A percentile compares a stretch with the other conserved stretches of the same genome.
Conservation (phyloP, 2,329 filamentous ascomycete species). For the Aspergillus unguis region DNA sequence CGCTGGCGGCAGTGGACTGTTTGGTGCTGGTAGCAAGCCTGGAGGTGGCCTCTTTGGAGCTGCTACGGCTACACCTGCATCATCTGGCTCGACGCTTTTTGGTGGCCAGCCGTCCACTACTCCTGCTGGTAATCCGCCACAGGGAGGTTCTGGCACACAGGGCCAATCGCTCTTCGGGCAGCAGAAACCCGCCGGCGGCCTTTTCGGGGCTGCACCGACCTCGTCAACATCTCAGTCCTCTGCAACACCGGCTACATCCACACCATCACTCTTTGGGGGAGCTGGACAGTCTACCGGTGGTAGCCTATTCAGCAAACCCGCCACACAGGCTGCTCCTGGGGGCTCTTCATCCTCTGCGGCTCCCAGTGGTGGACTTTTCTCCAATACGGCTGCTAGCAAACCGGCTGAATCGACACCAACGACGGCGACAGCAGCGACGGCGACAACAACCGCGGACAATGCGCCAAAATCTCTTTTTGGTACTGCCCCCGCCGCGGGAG, state of each 20-base stretch:
- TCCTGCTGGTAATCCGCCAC: constrained; percentile 11
- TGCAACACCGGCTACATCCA: background rate
- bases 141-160: constrained; percentile 5
- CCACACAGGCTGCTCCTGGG: constrained; percentile 25
- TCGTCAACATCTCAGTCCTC: background rate
- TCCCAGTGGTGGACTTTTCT: background rate
- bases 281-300: constrained; percentile 26
- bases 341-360: constrained; percentile 13
- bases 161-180: constrained; percentile 8
- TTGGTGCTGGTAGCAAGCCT: constrained; percentile 3
- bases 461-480: constrained; percentile 31
- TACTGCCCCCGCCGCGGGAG: constrained; percentile 6
- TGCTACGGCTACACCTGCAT: constrained; percentile 9
- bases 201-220: constrained; percentile 3
- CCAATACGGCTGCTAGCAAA: constrained; percentile 30
- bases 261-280: constrained; percentile 15
- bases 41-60: constrained; percentile 6
- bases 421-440: constrained; percentile 21
- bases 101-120: constrained; percentile 9
- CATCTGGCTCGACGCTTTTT: constrained; percentile 6
- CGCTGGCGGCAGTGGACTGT: constrained; percentile 23
- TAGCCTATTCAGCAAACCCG: constrained; percentile 24
- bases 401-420: constrained; percentile 29
- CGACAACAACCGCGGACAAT: constrained; percentile 22
- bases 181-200: constrained; percentile 8